Evolutionary conservation across 805 yeast species (phyloP).

Genomic region (Metschnikowia aberdeeniae): DNA sequence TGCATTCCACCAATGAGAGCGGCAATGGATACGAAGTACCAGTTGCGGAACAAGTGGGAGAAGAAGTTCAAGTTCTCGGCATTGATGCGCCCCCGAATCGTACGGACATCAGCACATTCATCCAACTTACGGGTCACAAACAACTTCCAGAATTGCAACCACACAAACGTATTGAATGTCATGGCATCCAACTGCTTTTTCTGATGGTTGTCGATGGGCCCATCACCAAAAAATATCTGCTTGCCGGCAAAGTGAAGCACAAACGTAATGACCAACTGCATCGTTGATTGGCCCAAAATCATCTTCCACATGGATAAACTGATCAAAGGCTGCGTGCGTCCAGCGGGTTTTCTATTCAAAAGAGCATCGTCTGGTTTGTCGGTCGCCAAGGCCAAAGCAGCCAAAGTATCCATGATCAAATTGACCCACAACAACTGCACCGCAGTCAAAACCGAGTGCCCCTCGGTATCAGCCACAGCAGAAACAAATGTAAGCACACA

Average conservation of each 20-base stretch:
- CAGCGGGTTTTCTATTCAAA: conserved; percentile 77
- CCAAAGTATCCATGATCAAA: conserved; percentile 95
- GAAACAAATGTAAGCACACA: conserved; percentile 89
- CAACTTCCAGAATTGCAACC: conserved; percentile 95
- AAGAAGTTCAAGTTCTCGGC: conserved; percentile 73
- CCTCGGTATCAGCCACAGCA: conserved; percentile 78
- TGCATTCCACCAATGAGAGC: conserved; percentile 78
- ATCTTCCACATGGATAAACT: conserved; percentile 96
- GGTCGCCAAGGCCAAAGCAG: conserved; percentile 95
- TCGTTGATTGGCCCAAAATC: conserved; percentile 82
- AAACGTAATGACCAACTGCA: conserved; percentile 79
- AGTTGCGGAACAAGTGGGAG: conserved; percentile 75
- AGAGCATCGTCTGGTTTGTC: conserved; percentile 89
- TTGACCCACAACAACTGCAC: conserved; percentile 98
- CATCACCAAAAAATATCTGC: conserved; percentile 46
- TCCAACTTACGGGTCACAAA: conserved; percentile 88
- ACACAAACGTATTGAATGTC: conserved; percentile 94
- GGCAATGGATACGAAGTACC: conserved; percentile 73
- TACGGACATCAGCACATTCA: conserved; percentile 68
- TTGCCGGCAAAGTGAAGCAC: conserved; percentile 76
- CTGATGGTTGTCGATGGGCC: conserved; percentile 39
- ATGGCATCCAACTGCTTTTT: conserved; percentile 66
- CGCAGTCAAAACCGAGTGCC: conserved; percentile 87
- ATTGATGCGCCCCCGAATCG: conserved; percentile 55
- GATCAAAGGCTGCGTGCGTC: conserved; percentile 74